Conservation (phyloP, 2,329 filamentous ascomycete genomes). For the Calcarisporium arbuscula region DNA sequence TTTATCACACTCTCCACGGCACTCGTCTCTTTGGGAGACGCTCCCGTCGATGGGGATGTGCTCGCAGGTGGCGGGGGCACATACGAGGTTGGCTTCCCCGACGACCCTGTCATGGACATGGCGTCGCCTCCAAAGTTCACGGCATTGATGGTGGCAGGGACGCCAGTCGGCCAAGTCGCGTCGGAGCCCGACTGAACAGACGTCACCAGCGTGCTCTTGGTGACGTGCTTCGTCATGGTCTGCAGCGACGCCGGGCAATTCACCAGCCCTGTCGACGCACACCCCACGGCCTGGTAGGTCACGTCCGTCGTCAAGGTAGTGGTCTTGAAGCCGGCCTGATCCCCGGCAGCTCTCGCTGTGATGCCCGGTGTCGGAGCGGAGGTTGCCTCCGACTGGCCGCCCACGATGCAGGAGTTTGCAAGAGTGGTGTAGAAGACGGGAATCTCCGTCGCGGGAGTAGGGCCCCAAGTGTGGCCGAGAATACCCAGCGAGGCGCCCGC, state of each 20-base stretch:
- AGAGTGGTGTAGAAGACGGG: slow-evolving; percentile 49
- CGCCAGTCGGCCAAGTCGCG: slow-evolving; percentile 13
- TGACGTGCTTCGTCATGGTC: slow-evolving; percentile 31
- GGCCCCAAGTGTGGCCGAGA: slow-evolving; percentile 41
- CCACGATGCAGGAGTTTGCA: slow-evolving; percentile 32
- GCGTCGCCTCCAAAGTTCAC: slow-evolving; percentile 36
- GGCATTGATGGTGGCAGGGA: slow-evolving; percentile 22
- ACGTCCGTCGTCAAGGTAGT: slow-evolving; percentile 33
- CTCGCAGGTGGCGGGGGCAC: slow-evolving; percentile 26
- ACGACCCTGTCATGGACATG: slow-evolving; percentile 13
- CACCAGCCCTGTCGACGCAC: slow-evolving; percentile 31
- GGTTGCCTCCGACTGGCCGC: slow-evolving; percentile 6
- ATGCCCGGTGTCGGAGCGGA: slow-evolving; percentile 15
- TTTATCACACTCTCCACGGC: slow-evolving; percentile 13
- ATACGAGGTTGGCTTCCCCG: slow-evolving; percentile 39
- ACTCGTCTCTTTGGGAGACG: background rate
- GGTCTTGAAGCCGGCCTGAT: slow-evolving; percentile 24
- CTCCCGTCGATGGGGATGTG: too few relatives aligned
- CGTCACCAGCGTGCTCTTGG: slow-evolving; percentile 33
- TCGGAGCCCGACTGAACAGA: slow-evolving; percentile 30
- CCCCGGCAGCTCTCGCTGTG: slow-evolving; percentile 9
- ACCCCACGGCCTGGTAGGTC: slow-evolving; percentile 38
- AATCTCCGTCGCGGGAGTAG: slow-evolving; percentile 35
- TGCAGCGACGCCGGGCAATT: slow-evolving; percentile 47
- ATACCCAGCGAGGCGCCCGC: slow-evolving; percentile 46